Evolutionary conservation across 2,329 filamentous ascomycete species (phyloP), one percentile per base, ranked within the genome.

Genomic region (Colletotrichum sp.): DNA sequence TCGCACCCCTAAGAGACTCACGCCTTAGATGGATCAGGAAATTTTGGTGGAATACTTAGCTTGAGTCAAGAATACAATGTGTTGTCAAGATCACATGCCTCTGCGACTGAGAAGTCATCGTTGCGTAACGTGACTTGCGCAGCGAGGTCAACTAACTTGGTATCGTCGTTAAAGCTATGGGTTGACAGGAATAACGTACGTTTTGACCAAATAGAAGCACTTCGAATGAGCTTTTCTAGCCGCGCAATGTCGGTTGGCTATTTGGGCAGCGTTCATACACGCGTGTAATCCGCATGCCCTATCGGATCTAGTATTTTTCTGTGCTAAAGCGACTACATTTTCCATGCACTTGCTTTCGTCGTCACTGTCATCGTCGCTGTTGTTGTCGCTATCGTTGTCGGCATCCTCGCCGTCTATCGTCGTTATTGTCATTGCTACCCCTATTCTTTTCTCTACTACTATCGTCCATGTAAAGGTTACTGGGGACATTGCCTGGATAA

Each of bases 1-100:
- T 12, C 85, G 91, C 65, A 93, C 90, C 18, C 90, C 91, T 9
- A 92, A 91, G 88, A 87, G 90, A 73, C 82, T 92, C 78, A 79
- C 88, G 76, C 90, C 90, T 58, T 68, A 68, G 26, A 26, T 16
- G 61, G 26, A 21, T 21, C 16, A 6, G 38, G 8, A 28, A 24
- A 18, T 3, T 64, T 32, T 43, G 12, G 34, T 26, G 34, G 34
- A 36, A 36, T 2, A 16, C 61, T 38, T 64, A 64, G 28, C 36
- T 64, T 64, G 36, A 43, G 28, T 70, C 24, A 48, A 64, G 28
- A 70, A 70, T 70, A 18, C 5, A 70, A 64, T 15, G n/a, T 43
- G 21, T 70, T 48, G 61, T 64, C 21, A 66, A 52, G 18, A 18
- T 48, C 62, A 18, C 43, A 30, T 12, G 6, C 2, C 24, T 48